Percentiles rank a stretch among this genome's conserved stretches.
Evolutionary conservation across 2,329 filamentous ascomycete species (phyloP).

Genomic region (Aspergillus nomiae): DNA sequence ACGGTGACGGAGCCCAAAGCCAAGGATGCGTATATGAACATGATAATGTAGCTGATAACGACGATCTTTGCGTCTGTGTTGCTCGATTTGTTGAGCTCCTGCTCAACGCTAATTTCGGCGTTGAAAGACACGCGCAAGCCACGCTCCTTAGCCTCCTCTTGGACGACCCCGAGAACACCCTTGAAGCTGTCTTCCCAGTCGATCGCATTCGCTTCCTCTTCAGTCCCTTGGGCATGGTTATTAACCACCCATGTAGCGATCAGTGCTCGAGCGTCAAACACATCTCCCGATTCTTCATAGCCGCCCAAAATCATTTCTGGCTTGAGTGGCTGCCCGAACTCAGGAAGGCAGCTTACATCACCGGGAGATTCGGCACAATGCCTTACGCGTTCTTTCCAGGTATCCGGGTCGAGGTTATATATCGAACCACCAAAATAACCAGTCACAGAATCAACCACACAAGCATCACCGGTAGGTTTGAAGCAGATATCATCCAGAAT

Average conservation of each 20-base stretch:
- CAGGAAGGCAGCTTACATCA: constrained; percentile 71
- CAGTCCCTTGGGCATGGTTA: constrained; percentile 75
- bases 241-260: constrained; percentile 94
- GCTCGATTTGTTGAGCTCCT: constrained; percentile 96
- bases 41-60: constrained; percentile 93
- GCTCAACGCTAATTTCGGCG: constrained; percentile 90
- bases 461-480: constrained; percentile 86
- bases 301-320: constrained; percentile 85
- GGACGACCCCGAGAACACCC: constrained; percentile 71
- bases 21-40: constrained; percentile 96
- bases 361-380: constrained; percentile 79
- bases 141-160: constrained; percentile 73
- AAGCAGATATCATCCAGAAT: constrained; percentile 86
- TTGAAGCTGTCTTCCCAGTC: constrained; percentile 87
- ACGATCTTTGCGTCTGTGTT: constrained; percentile 98
- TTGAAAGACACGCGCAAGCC: constrained; percentile 90
- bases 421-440: constrained; percentile 79
- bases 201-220: constrained; percentile 71
- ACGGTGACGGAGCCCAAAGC: constrained; percentile 87
- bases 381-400: constrained; percentile 72
- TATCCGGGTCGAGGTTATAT: constrained; percentile 60
- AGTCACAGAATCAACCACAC: constrained; percentile 89
- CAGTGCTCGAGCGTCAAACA: constrained; percentile 74
- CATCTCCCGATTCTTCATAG: constrained; percentile 63
- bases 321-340: constrained; percentile 85